Evolutionary conservation across 2,329 filamentous ascomycete genomes (phyloP), one percentile per base, ranked within the genome.

Genomic region (Diaporthe vaccinii): DNA sequence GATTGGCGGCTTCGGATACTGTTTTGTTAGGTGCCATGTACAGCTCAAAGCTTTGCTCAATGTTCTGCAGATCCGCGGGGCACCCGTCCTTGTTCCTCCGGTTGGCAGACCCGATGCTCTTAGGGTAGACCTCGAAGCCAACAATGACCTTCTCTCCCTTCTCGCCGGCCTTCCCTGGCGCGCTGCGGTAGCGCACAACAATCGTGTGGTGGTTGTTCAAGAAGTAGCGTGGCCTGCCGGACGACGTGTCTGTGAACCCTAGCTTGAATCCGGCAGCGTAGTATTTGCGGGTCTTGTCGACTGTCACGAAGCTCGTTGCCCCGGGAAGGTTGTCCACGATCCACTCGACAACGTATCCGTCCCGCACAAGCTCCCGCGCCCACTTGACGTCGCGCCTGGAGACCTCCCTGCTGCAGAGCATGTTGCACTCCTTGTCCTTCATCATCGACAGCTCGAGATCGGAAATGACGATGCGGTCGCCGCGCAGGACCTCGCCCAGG

Each of bases 241-340:
- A 85, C 2, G 91, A 90, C 67, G 89, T 87, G 77, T 96, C 94
- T 78, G 91, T 91, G 79, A 94, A 95, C 9, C 95, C 95, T 74
- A 98, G 88, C 84, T 97, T 97, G 88, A 98, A 98, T 2, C 95
- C 95, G 2, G 95, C 92, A 17, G 95, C 94, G 82, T 98, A 98
- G 86, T 98, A 97, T 83, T 96, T 97, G 80, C 91, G 89, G 62
- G 90, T 92, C 85, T 95, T 95, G 83, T 97, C 95, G 49, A 94
- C 93, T 0, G 94, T 96, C 39, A 97, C 93, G 81, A 97, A 97
- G 82, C 93, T 96, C 12, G 95, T 97, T 49, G 95, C 95, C 9
- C 95, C 95, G 1, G 95, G 95, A 14, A 98, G 88, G 80, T 98
- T 98, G 83, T 98, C 95, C 78, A 97, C 93, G 78, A 98, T 97